phyloP scores from a whole-genome alignment of 2,329 filamentous ascomycete species.

The Hymenoscyphus fructigenus region DNA sequence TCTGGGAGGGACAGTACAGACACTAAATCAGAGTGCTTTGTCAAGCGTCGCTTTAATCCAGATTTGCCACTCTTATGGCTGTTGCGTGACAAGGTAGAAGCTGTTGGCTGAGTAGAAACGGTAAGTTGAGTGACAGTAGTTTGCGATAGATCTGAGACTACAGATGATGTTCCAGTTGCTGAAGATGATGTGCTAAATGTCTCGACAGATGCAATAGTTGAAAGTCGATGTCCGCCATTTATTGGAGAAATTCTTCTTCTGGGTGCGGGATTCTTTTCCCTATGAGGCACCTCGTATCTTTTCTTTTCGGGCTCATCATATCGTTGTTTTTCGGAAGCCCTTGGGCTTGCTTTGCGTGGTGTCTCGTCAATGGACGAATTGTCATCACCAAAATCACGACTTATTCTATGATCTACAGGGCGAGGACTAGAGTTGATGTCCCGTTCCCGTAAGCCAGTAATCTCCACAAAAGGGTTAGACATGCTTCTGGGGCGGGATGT shows the following conservation, averaged over 20 bases:
- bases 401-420: slow-evolving; percentile 13
- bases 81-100: slow-evolving; percentile 32
- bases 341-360: slow-evolving; percentile 14
- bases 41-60: slow-evolving; percentile 62
- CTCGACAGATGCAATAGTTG: slow-evolving; percentile 32
- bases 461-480: slow-evolving; percentile 27
- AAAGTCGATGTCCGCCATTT: slow-evolving; percentile 31
- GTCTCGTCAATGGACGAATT: slow-evolving; percentile 14
- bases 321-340: background rate
- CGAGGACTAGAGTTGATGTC: slow-evolving; percentile 20
- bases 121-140: slow-evolving; percentile 46
- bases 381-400: slow-evolving; percentile 14
- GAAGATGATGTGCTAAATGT: slow-evolving; percentile 19
- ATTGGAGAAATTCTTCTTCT: slow-evolving; percentile 24
- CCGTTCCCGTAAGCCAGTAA: slow-evolving; percentile 25
- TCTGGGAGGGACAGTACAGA: slow-evolving; percentile 81
- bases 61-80: slow-evolving; percentile 39
- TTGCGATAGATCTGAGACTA: slow-evolving; percentile 30
- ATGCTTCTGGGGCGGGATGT: slow-evolving; percentile 23
- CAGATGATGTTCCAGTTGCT: slow-evolving; percentile 16
- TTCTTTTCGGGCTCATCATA: slow-evolving; percentile 11
- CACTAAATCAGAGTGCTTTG: slow-evolving; percentile 90
- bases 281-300: slow-evolving; percentile 17
- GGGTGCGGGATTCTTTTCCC: slow-evolving; percentile 19
- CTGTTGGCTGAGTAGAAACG: slow-evolving; percentile 23